phyloP scores from a whole-genome alignment of 768 basidiomycete species.

The Lactifluus subvellereus region DNA sequence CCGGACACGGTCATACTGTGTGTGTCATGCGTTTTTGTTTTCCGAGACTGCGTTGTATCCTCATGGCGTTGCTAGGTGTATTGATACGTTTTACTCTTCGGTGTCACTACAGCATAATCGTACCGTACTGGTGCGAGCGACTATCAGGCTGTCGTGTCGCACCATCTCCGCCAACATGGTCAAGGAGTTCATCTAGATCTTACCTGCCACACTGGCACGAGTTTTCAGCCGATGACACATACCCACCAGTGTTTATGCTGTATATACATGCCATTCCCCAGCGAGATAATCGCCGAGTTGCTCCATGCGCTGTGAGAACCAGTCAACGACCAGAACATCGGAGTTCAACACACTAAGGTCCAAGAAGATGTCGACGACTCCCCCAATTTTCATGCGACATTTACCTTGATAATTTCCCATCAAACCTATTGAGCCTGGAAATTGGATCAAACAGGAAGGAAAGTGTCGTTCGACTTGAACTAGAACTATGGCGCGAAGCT shows the following conservation, averaged over 20 bases:
- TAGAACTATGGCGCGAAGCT: not conserved
- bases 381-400: not conserved
- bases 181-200: not conserved
- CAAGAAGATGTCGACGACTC: not conserved
- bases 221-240: not conserved
- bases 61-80: constrained; percentile 2
- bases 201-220: not conserved
- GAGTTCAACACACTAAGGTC: not conserved
- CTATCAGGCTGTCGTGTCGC: not conserved
- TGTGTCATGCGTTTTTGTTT: not conserved
- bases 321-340: not conserved
- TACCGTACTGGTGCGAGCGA: not conserved
- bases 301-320: not conserved
- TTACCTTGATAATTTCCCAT: not conserved
- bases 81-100: not conserved
- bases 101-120: not conserved
- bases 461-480: not conserved
- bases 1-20: not conserved
- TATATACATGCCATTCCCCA: not conserved
- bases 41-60: not conserved
- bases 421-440: not conserved
- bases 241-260: constrained; percentile 2
- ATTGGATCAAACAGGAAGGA: not conserved
- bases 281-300: constrained; percentile 2
- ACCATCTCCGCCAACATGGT: not conserved